Conservation (phyloP, 345 rosid species). For the Bretschneidera sinensis region DNA sequence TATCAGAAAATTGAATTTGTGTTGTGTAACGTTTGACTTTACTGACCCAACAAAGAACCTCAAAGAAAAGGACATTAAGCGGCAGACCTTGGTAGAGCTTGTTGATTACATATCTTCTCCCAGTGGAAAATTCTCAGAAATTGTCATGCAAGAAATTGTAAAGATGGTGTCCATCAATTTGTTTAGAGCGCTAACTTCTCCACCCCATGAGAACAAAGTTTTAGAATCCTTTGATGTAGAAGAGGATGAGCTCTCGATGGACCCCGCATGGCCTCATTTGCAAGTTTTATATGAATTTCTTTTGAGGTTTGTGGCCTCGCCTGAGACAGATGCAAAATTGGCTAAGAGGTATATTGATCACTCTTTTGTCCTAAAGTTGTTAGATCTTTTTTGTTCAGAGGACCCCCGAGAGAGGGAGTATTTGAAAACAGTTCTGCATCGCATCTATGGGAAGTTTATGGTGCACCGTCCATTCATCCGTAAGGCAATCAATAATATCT, state of each 20-base stretch:
- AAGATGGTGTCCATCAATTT: constrained; percentile 69
- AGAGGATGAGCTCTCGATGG: constrained; percentile 75
- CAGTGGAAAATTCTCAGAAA: constrained; percentile 58
- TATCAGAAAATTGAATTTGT: constrained; percentile 48
- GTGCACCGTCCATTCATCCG: constrained; percentile 82
- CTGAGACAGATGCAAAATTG: constrained; percentile 80
- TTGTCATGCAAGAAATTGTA: constrained; percentile 56
- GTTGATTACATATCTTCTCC: constrained; percentile 67
- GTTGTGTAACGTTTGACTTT: constrained; percentile 65
- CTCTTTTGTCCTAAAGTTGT: constrained; percentile 64
- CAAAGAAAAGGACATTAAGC: constrained; percentile 72
- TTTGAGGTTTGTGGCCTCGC: constrained; percentile 67
- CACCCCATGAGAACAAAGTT: constrained; percentile 56
- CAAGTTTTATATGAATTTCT: constrained; percentile 77
- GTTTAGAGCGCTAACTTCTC: constrained; percentile 59
- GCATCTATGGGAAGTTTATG: constrained; percentile 81
- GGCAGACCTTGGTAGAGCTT: constrained; percentile 72
- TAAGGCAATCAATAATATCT: constrained; percentile 76
- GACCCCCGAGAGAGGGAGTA: too few species aligned
- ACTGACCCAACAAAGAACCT: constrained; percentile 55
- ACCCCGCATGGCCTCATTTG: constrained; percentile 83
- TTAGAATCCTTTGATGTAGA: constrained; percentile 70
- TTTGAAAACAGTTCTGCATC: constrained; percentile 78
- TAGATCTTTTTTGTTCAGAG: too few species aligned
- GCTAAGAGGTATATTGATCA: constrained; percentile 82